These are phyloP conservation scores for Lunularia cruciata DNA, from an alignment of 225 moss, liverwort and hornwort genomes.

Conservation along the genomic window DNA sequence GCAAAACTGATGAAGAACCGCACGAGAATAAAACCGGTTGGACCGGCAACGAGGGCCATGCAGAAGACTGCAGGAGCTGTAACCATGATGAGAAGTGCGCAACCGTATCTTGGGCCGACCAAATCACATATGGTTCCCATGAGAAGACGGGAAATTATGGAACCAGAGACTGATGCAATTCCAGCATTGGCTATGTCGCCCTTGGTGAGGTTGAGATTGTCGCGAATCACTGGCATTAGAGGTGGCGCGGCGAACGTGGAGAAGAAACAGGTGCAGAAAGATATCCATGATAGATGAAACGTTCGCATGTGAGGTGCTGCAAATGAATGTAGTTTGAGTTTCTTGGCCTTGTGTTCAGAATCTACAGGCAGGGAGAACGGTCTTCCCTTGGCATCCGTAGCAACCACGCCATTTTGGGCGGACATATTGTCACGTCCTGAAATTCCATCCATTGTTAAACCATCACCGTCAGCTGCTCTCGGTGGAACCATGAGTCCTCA, in stretches of 20 bases:
- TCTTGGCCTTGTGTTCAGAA: constrained; percentile 79
- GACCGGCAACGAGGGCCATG: constrained; percentile 53
- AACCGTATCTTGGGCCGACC: constrained; percentile 72
- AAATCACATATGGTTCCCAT: constrained; percentile 83
- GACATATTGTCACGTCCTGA: no score
- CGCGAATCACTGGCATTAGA: constrained; percentile 72
- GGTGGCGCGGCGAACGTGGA: constrained; percentile 86
- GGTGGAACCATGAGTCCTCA: no score
- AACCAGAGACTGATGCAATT: constrained; percentile 68
- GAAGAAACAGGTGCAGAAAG: constrained; percentile 72
- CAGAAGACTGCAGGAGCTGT: constrained; percentile 68
- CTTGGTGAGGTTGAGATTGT: constrained; percentile 65
- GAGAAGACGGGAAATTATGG: constrained; percentile 63
- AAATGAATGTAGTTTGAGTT: constrained; percentile 52
- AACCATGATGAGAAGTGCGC: constrained; percentile 62
- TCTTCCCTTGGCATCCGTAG: constrained; percentile 24
- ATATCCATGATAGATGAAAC: constrained; percentile 78
- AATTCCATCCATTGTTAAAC: no score
- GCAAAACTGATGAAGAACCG: constrained; percentile 86
- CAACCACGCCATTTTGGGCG: no score
- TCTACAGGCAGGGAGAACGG: constrained; percentile 69
- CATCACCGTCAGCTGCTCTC: no score
- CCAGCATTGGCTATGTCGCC: constrained; percentile 64
- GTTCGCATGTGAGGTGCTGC: constrained; percentile 76
- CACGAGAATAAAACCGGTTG: constrained; percentile 50